Evolutionary conservation across 495 filamentous ascomycete species (phyloP).

Genomic region (Penicillium verhagenii): DNA sequence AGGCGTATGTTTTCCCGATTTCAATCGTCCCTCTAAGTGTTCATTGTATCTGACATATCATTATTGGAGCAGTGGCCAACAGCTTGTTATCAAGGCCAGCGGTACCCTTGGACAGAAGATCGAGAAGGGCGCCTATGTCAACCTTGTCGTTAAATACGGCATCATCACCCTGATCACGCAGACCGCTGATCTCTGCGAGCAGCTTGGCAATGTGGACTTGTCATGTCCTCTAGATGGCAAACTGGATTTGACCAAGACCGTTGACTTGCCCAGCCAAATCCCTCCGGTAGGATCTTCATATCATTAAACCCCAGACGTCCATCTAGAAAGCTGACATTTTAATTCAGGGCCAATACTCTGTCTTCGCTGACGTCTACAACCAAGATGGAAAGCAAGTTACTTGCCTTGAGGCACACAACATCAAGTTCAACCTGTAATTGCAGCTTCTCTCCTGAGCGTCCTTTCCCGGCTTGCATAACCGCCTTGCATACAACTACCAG

Average conservation of each 20-base stretch:
- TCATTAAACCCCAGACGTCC: not conserved
- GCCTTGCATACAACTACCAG: constrained; percentile 14
- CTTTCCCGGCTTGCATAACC: constrained; percentile 1
- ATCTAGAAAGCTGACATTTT: constrained; percentile 7
- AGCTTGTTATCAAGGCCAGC: constrained; percentile 73
- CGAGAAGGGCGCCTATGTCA: constrained; percentile 73
- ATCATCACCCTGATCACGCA: constrained; percentile 84
- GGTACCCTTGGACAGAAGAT: constrained; percentile 69
- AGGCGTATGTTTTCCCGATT: constrained; percentile 62
- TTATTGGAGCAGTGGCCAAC: constrained; percentile 59
- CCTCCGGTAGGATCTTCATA: constrained; percentile 68
- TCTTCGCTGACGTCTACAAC: constrained; percentile 79
- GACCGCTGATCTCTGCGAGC: constrained; percentile 78
- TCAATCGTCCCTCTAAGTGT: not conserved
- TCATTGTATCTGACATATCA: constrained; percentile 6
- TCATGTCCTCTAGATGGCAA: constrained; percentile 82
- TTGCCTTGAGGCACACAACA: constrained; percentile 66
- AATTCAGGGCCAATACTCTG: constrained; percentile 80
- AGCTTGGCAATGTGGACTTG: constrained; percentile 82
- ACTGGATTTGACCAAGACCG: constrained; percentile 69
- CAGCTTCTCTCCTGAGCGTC: not conserved
- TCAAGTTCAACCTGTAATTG: constrained; percentile 29
- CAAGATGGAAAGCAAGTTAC: constrained; percentile 68
- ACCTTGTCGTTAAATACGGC: constrained; percentile 85
- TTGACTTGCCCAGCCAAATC: constrained; percentile 83